Evolutionary conservation across 2,329 filamentous ascomycete genomes (phyloP).

Genomic region (Aspergillus pseudoviridinutans): DNA sequence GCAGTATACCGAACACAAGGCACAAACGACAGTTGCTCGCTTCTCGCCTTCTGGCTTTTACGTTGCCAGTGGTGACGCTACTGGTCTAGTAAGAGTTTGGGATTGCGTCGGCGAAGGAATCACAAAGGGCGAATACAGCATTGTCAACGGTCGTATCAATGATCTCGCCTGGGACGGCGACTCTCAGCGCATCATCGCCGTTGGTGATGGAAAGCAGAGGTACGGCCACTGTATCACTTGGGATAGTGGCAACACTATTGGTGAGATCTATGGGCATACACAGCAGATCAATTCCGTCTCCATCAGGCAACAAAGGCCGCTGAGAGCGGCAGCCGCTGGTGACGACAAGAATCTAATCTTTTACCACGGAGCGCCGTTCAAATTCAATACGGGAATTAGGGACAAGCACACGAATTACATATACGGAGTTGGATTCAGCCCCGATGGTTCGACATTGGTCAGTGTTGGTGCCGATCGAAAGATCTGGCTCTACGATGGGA

Average conservation of each 20-base stretch:
- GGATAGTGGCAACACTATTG: constrained; percentile 93
- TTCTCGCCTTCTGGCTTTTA: constrained; percentile 96
- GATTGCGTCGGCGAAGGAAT: constrained; percentile 79
- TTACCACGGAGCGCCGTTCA: constrained; percentile 91
- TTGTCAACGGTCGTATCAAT: constrained; percentile 91
- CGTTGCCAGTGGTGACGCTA: constrained; percentile 83
- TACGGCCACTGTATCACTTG: constrained; percentile 93
- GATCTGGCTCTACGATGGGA: constrained; percentile 94
- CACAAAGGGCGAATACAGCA: constrained; percentile 90
- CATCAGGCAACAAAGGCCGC: constrained; percentile 82
- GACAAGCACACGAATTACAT: constrained; percentile 85
- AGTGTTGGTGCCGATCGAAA: constrained; percentile 89
- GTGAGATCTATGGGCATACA: constrained; percentile 88
- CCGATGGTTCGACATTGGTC: constrained; percentile 75
- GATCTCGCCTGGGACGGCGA: constrained; percentile 98
- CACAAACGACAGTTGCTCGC: constrained; percentile 83
- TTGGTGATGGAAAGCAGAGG: constrained; percentile 89
- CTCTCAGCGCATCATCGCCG: constrained; percentile 91
- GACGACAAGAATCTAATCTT: constrained; percentile 90
- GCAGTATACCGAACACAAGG: constrained; percentile 90
- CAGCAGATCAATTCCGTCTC: constrained; percentile 87
- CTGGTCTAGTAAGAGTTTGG: constrained; percentile 86
- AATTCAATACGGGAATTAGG: constrained; percentile 80
- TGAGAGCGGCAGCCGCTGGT: constrained; percentile 84
- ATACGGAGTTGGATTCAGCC: constrained; percentile 82